These are phyloP conservation scores for Aciculoconidium aculeatum DNA, from an alignment of 805 yeast species.

Conservation along the genomic window DNA sequence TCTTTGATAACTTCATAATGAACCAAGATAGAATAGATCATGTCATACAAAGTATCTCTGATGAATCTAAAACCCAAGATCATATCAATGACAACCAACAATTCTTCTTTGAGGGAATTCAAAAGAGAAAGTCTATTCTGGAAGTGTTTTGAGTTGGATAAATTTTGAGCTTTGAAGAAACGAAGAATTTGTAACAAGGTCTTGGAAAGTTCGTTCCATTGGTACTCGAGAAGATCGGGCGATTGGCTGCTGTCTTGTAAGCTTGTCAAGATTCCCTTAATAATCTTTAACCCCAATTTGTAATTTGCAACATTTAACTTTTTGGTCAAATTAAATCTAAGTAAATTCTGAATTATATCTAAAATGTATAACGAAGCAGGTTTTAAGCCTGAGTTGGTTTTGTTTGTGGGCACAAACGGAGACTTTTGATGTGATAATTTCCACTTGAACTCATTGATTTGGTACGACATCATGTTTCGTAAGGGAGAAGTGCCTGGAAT, in stretches of 20 bases:
- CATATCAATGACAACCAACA: constrained; percentile 15
- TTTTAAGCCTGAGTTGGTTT: constrained; percentile 19
- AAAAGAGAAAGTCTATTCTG: constrained; percentile 9
- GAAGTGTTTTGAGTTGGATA: constrained; percentile 12
- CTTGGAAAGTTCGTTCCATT: constrained; percentile 31
- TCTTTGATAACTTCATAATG: constrained; percentile 17
- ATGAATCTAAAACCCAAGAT: constrained; percentile 18
- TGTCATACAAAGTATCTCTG: constrained; percentile 26
- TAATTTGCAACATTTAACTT: constrained; percentile 27
- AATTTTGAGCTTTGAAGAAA: constrained; percentile 20
- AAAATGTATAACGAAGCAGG: constrained; percentile 28
- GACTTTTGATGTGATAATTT: constrained; percentile 36
- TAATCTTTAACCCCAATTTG: constrained; percentile 20
- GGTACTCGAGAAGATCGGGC: constrained; percentile 20
- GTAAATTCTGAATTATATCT: constrained; percentile 23
- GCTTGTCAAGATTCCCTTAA: constrained; percentile 19
- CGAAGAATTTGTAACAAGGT: constrained; percentile 25
- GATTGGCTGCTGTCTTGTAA: constrained; percentile 13
- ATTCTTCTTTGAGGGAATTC: constrained; percentile 20
- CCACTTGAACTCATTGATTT: constrained; percentile 35
- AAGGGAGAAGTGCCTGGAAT: constrained; percentile 2
- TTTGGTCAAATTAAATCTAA: constrained; percentile 35
- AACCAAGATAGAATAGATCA: constrained; percentile 23
- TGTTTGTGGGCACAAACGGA: constrained; percentile 27
- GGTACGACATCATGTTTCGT: constrained; percentile 10